A percentile compares a stretch with the other conserved stretches of the same genome.
phyloP scores from a whole-genome alignment of 2,329 filamentous ascomycete species.

The Lizonia empirigonia region DNA sequence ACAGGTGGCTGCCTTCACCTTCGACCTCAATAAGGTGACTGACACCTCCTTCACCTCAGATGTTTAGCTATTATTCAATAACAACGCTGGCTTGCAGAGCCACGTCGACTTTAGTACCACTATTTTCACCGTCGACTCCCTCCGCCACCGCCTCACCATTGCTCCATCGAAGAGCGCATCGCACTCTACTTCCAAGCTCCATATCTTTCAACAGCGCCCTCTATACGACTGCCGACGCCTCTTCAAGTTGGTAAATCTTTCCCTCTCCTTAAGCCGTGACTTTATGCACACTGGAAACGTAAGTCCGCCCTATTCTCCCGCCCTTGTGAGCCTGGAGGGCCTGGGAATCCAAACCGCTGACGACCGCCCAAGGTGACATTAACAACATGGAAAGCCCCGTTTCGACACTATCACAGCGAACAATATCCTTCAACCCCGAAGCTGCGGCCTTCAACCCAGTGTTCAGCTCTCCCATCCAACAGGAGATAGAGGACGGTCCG shows the following conservation, averaged over 20 bases:
- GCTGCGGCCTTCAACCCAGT: conserved; percentile 15
- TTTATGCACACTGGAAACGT: background rate
- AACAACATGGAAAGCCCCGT: conserved; percentile 4
- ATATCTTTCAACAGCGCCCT: background rate
- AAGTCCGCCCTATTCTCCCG: background rate
- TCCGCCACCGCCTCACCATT: background rate
- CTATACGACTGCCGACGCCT: too few species aligned
- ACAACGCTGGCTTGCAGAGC: background rate
- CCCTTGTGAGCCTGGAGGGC: background rate
- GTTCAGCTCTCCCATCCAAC: background rate
- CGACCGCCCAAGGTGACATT: background rate
- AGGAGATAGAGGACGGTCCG: too few species aligned
- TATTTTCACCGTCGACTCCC: background rate
- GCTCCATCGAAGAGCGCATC: background rate
- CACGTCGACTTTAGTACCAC: background rate
- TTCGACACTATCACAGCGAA: background rate
- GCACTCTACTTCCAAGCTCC: background rate
- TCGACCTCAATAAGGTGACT: too few species aligned
- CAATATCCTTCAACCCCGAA: conserved; percentile 16
- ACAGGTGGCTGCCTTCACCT: conserved; percentile 20
- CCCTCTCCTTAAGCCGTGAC: background rate
- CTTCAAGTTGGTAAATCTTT: background rate
- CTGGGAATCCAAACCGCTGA: background rate
- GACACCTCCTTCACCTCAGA: conserved; percentile 20
- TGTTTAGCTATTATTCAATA: conserved; percentile 1